Base-by-base conservation (phyloP, 306 rosid species). In the Glycine latifolia region DNA sequence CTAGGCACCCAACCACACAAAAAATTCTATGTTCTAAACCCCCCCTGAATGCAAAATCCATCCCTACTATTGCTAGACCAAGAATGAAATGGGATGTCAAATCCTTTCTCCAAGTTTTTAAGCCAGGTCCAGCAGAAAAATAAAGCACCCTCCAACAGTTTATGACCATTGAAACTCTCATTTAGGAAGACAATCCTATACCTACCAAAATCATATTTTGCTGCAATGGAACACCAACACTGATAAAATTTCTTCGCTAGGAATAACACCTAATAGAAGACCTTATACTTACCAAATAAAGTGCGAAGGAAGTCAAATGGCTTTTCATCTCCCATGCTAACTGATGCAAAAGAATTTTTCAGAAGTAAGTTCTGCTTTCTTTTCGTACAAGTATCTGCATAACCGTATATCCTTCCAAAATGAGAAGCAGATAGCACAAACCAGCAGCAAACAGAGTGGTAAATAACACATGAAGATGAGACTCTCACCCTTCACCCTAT, bases 241-340 rank as follows among this genome's bases (percentile, higher is more conserved):
- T 15, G 39, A 79, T 26, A 66, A 33, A 39, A 44, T 47, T 50
- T 72, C 58, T 49, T 61, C 47, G 16, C 31, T 10, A 62, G 81
- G 67, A 47, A 63, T 35, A 72, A 63, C 44, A 67, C 39, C 66
- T 31, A 61, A n/a, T n/a, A 67, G 52, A 48, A 75, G 43, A 63
- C n/a, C 31, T 83, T 39, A 4, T 48, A 59, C 87, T 16, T 89
- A 91, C 99, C 99, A 75, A 95, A 80, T 35, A 95, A 83, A 82
- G 91, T 89, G 43, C 97, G 99, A 26, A 93, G 69, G 89, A 95
- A 93, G 75, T 93, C 93, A 80, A 95, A 93, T 11, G 95, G 97
- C 46, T 89, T 93, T 78, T 91, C 91, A 35, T 91, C 91, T 84
- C 89, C 91, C 73, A 79, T 83, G 86, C 82, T 88, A 83, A 85